phyloP scores from a whole-genome alignment of 192 early-diverging fungal genomes.

The Backusella westeae region DNA sequence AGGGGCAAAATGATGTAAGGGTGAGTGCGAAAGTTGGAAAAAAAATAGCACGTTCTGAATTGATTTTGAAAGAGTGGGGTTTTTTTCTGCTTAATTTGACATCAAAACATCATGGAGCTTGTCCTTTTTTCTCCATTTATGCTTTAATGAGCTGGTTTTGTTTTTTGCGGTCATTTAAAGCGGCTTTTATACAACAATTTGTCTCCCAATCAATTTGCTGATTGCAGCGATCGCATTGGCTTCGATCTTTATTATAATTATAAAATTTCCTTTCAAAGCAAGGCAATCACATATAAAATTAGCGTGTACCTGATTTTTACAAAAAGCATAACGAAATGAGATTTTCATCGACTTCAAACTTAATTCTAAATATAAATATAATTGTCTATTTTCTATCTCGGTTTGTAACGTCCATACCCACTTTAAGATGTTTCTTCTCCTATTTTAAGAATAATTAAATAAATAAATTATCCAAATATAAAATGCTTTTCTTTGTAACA shows the following conservation, averaged over 20 bases:
- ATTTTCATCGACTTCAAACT: not conserved
- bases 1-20: not conserved
- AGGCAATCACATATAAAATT: not conserved
- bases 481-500: not conserved
- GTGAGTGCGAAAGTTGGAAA: not conserved
- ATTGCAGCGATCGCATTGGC: not conserved
- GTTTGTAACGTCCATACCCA: not conserved
- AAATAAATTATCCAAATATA: not conserved
- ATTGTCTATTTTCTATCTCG: not conserved
- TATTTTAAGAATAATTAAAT: slow-evolving; percentile 4
- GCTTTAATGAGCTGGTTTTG: not conserved
- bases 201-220: not conserved
- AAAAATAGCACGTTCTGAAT: not conserved
- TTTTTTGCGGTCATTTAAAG: not conserved
- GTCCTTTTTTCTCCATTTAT: not conserved
- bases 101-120: not conserved
- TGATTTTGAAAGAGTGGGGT: not conserved
- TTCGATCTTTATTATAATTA: not conserved
- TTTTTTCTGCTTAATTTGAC: not conserved
- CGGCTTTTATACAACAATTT: not conserved
- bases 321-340: not conserved
- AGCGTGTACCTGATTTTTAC: not conserved
- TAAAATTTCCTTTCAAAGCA: not conserved
- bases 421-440: not conserved
- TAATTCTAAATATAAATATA: not conserved